A percentile compares a stretch with the other conserved stretches of the same genome.
These are phyloP conservation scores for Acrocalymma vagum DNA, from an alignment of 2,329 filamentous ascomycete species.

Conservation along the genomic window DNA sequence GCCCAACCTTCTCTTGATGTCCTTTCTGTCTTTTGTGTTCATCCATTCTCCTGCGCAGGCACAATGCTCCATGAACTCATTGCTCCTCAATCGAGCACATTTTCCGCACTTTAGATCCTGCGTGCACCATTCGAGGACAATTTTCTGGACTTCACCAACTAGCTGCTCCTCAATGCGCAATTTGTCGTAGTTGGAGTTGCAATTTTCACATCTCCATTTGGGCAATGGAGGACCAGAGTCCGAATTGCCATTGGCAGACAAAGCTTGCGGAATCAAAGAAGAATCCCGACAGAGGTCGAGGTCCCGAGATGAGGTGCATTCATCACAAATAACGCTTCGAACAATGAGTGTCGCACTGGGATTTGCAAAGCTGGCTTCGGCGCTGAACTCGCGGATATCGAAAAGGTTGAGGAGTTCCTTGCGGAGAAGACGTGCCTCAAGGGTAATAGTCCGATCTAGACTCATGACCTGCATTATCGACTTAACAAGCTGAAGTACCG, in stretches of 20 bases:
- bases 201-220: constrained; percentile 79
- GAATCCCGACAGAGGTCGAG: constrained; percentile 93
- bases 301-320: constrained; percentile 88
- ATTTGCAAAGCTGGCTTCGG: constrained; percentile 87
- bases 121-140: constrained; percentile 81
- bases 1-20: constrained; percentile 69
- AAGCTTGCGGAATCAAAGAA: constrained; percentile 70
- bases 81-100: constrained; percentile 71
- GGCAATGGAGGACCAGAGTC: constrained; percentile 60
- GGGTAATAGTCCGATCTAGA: constrained; percentile 87
- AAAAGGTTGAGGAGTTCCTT: constrained; percentile 91
- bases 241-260: constrained; percentile 50
- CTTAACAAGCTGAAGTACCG: constrained; percentile 90
- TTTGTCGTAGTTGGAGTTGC: constrained; percentile 77
- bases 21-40: constrained; percentile 72
- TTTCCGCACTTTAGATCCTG: constrained; percentile 91
- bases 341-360: constrained; percentile 80
- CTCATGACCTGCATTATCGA: constrained; percentile 90
- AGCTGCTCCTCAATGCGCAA: constrained; percentile 84
- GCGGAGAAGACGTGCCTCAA: constrained; percentile 86
- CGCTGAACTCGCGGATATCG: constrained; percentile 92
- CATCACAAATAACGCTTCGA: constrained; percentile 81
- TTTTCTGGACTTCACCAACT: constrained; percentile 76
- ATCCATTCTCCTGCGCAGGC: constrained; percentile 89
- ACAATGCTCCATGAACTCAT: constrained; percentile 97